A percentile compares a stretch with the other conserved stretches of the same genome.
Conservation (phyloP, 176 grass and related monocot species). For the Eleusine coracana region DNA sequence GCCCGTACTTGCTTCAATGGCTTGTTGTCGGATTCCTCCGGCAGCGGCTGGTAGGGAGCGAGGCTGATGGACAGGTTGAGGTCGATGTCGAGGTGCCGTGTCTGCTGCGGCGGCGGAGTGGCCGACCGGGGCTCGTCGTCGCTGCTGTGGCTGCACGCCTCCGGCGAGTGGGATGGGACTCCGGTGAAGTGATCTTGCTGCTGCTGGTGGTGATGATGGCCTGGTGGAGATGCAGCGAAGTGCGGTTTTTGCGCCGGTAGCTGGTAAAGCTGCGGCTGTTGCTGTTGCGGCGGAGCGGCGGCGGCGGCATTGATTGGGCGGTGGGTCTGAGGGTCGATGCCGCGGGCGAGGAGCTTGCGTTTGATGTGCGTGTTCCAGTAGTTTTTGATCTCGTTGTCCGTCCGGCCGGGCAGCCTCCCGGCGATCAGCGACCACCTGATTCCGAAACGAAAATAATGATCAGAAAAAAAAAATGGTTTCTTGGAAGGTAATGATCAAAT, state of each 20-base stretch:
- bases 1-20: slow-evolving; percentile 5
- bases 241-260: not conserved
- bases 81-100: slow-evolving; percentile 64
- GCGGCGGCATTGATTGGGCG: slow-evolving; percentile 54
- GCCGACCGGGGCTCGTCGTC: slow-evolving; percentile 50
- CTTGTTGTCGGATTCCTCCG: not conserved
- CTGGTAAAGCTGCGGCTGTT: not conserved
- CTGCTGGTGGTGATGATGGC: not conserved
- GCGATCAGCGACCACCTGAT: slow-evolving; percentile 91
- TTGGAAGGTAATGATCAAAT: not conserved
- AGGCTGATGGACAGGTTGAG: slow-evolving; percentile 92
- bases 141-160: slow-evolving; percentile 59
- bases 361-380: slow-evolving; percentile 98
- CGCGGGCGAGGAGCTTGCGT: slow-evolving; percentile 72
- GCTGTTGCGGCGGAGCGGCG: not conserved
- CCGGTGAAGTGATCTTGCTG: slow-evolving; percentile 16
- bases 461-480: not conserved
- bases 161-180: slow-evolving; percentile 28
- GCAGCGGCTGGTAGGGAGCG: slow-evolving; percentile 43
- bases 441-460: not conserved
- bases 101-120: slow-evolving; percentile 18
- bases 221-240: not conserved
- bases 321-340: slow-evolving; percentile 78
- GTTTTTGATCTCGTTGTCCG: slow-evolving; percentile 97
- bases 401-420: slow-evolving; percentile 71